Evolutionary conservation across 352 stramenopile species (phyloP), one percentile per base, ranked within the genome.

Genomic region (Phytopythium cucurbitacearum): DNA sequence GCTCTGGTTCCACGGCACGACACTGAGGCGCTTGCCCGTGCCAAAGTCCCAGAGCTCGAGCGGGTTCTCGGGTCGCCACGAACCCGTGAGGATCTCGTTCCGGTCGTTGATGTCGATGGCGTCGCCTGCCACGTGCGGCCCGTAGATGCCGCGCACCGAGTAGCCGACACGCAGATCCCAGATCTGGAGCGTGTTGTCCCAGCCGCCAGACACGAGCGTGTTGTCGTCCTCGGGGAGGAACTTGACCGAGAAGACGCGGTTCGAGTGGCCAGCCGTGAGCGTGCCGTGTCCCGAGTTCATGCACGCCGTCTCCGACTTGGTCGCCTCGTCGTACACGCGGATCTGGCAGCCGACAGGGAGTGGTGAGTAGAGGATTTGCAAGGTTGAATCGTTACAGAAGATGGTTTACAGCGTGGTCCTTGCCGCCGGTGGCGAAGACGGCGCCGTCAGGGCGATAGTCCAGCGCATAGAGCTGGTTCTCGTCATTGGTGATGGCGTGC

Each of bases 151-250:
- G 37, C 85, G 85, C 38, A 96, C 89, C 5, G 87, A 91, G 60
- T 95, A 65, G n/a, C 87, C 88, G 5, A 69, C 74, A 36, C 90
- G 78, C 28, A 91, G 56, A 53, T 97, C 90, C 90, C 90, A 97
- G 60, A 97, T 95, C 73, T 97, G 90, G 2, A 97, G 61, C 39
- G 87, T 97, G 77, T 97, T 97, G 64, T 97, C 90, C 90, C 90
- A 97, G 16, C 90, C 89, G 8, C 89, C 90, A 6, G 85, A 93
- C 10, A 97, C 57, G 38, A 96, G 67, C 45, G 73, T 71, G 72
- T 94, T 88, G 53, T 93, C 78, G 40, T 92, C 81, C 43, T 87
- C 56, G 7, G 83, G 86, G 56, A 73, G 64, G 41, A 95, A 96
- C 68, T 96, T 97, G 64, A 95, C 57, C 10, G 88, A 94, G 56